Evolutionary conservation across 495 filamentous ascomycete species (phyloP), one percentile per base, ranked within the genome.

Genomic region (Aspergillus avenaceus): DNA sequence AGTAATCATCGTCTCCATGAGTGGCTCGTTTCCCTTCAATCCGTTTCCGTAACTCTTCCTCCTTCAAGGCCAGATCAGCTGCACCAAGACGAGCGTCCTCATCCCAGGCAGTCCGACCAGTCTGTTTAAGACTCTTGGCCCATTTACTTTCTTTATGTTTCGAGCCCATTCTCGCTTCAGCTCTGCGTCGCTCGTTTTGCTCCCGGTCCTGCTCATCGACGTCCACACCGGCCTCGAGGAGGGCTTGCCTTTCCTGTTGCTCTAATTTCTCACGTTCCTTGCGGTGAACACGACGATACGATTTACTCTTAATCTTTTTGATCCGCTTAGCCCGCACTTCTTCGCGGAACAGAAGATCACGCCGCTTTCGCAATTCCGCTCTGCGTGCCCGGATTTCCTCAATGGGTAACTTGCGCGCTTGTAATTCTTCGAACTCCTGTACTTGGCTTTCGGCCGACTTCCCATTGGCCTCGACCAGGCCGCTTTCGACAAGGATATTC

Each of bases 271-370:
- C 82, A 11, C 83, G 78, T 58, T 96, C 88, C 58, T 88, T 96
- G 28, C 93, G 84, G 63, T 97, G 95, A 19, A 97, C 84, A 43
- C 91, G 84, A 14, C 90, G 85, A 61, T 91, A 98, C 0, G 90
- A 80, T 61, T 96, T 97, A 58, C 86, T 91, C 74, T 98, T 98
- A 64, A 98, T 98, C 73, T 97, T 97, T 67, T 96, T 96, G 66
- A 98, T 87, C 3, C 93, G 84, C 69, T 92, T 96, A 4, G 90
- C 80, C 45, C 89, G 83, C 0, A 85, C 80, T 65, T 95, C 87
- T 64, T 98, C 95, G n/a, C 92, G 79, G 50, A 95, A 96, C 41
- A 95, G 73, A 5, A 97, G 69, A 54, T 97, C 93, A 49, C 95
- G 75, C 46, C 86, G 82, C 55, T 80, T 84, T 8, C 91, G 84